These are phyloP conservation scores for Zygosaccharomyces siamensis DNA, from an alignment of 805 yeast genomes.

Conservation along the genomic window DNA sequence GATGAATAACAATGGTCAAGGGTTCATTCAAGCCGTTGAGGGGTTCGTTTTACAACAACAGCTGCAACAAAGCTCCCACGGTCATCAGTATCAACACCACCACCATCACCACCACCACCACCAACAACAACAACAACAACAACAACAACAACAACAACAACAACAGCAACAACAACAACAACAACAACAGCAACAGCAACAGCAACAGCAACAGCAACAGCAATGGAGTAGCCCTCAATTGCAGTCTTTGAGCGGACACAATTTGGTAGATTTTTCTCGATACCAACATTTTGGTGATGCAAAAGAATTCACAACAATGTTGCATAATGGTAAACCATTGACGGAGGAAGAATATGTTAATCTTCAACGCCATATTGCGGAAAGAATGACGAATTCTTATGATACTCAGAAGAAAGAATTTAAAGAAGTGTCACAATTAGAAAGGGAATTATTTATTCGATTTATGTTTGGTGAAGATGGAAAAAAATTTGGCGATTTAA, in stretches of 20 bases:
- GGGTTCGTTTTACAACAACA: constrained; percentile 50
- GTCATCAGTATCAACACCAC: constrained; percentile 23
- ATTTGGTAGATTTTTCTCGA: constrained; percentile 8
- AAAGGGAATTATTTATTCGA: constrained; percentile 30
- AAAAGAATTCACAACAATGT: constrained; percentile 27
- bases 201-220: neutral
- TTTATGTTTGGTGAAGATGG: constrained; percentile 32
- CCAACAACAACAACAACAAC: constrained; percentile 11
- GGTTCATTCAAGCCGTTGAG: constrained; percentile 77
- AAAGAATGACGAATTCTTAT: constrained; percentile 30
- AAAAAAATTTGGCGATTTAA: constrained; percentile 26
- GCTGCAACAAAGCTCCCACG: neutral
- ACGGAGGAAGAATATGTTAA: constrained; percentile 31
- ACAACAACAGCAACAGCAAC: neutral
- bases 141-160: neutral
- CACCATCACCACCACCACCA: constrained; percentile 4
- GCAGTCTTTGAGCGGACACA: neutral
- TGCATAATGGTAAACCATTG: constrained; percentile 30
- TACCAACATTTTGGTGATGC: constrained; percentile 21
- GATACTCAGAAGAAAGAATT: constrained; percentile 28
- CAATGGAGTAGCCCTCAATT: neutral
- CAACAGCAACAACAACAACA: neutral
- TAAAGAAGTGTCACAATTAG: constrained; percentile 27
- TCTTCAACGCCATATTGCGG: constrained; percentile 31
- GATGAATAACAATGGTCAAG: constrained; percentile 62